phyloP scores from a whole-genome alignment of 176 grass and related monocot genomes.

The Zoysia japonica region DNA sequence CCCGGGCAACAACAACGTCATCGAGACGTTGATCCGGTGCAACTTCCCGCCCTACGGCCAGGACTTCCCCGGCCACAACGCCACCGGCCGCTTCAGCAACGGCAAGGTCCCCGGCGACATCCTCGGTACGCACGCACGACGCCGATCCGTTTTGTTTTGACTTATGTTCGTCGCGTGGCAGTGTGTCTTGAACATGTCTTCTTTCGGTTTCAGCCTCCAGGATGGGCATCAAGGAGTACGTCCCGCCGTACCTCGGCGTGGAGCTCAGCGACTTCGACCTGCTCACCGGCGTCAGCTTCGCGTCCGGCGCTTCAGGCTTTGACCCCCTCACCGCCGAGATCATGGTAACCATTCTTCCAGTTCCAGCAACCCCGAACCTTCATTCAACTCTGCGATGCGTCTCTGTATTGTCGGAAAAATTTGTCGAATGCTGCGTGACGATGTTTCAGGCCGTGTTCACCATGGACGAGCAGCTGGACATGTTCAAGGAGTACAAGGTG shows the following conservation, averaged over 20 bases:
- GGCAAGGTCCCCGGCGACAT: constrained; percentile 70
- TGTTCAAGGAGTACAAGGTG: constrained; percentile 88
- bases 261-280: constrained; percentile 68
- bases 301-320: constrained; percentile 67
- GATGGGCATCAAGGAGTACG: constrained; percentile 68
- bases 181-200: background rate
- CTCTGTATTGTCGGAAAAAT: background rate
- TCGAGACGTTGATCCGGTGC: constrained; percentile 45
- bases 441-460: constrained; percentile 54
- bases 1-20: constrained; percentile 77
- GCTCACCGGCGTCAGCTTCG: constrained; percentile 89
- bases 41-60: constrained; percentile 74
- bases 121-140: constrained; percentile 43
- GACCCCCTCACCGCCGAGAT: constrained; percentile 78
- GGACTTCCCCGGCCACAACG: constrained; percentile 59
- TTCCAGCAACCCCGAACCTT: background rate
- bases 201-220: constrained; percentile 46
- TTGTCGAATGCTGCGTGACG: too few relatives aligned
- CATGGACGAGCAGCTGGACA: constrained; percentile 73
- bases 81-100: constrained; percentile 85
- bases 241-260: constrained; percentile 74
- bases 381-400: background rate
- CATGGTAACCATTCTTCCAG: constrained; percentile 36
- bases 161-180: background rate
- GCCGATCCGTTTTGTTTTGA: background rate